Evolutionary conservation across 1,284 basidiomycete species (phyloP).

Genomic region (Peniophora sp.): DNA sequence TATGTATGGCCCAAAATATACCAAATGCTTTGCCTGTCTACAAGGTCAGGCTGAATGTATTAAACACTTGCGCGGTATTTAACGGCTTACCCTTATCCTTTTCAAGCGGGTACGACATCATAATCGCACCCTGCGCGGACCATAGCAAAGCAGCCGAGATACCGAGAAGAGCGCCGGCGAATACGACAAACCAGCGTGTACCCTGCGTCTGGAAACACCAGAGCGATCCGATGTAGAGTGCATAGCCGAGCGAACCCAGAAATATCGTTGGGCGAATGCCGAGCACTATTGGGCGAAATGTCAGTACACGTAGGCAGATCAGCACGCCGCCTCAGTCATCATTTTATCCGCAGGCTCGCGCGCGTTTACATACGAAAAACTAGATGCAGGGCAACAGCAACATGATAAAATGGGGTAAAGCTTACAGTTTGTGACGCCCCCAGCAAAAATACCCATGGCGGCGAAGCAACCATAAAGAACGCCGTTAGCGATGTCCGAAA

Average conservation of each 20-base stretch:
- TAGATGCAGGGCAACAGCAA: neutral
- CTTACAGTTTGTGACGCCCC: constrained; percentile 38
- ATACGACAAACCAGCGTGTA: constrained; percentile 38
- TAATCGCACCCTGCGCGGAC: constrained; percentile 49
- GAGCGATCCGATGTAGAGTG: constrained; percentile 39
- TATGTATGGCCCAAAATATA: constrained; percentile 47
- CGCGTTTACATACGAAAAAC: no score
- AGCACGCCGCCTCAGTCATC: no score
- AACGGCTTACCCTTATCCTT: constrained; percentile 9
- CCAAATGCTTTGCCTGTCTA: constrained; percentile 21
- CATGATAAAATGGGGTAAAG: no score
- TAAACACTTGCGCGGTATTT: no score
- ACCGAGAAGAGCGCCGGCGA: constrained; percentile 49
- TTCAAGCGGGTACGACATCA: constrained; percentile 42
- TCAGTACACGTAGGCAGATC: no score
- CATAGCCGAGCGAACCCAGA: constrained; percentile 37
- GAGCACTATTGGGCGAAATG: no score
- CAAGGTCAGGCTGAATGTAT: no score
- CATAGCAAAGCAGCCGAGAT: constrained; percentile 49
- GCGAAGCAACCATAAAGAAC: constrained; percentile 39
- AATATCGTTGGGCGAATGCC: constrained; percentile 39
- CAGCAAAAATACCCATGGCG: constrained; percentile 37
- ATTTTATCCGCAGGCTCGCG: no score
- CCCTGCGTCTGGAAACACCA: constrained; percentile 32
- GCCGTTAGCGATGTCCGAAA: constrained; percentile 34